Conservation (phyloP, 2,329 filamentous ascomycete genomes). For the Phoma sp. region DNA sequence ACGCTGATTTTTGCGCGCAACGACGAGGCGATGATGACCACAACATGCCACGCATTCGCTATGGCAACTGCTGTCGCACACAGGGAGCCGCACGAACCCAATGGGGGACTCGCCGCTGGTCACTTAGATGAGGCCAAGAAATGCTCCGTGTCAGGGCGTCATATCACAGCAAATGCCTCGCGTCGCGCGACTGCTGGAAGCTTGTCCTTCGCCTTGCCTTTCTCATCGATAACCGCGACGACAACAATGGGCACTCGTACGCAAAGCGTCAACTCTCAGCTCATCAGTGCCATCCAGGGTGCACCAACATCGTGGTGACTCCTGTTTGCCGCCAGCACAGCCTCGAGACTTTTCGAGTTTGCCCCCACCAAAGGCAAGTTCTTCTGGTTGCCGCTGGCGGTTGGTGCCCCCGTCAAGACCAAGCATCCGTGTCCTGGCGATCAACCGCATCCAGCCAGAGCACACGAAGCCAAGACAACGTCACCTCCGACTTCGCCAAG, state of each 20-base stretch:
- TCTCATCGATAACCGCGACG: slow-evolving; percentile 8
- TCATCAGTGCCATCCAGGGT: background rate
- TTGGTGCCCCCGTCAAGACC: background rate
- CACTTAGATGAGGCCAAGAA: slow-evolving; percentile 28
- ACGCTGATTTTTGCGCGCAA: background rate
- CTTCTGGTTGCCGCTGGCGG: slow-evolving; percentile 7
- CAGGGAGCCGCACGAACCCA: slow-evolving; percentile 10
- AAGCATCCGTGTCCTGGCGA: slow-evolving; percentile 9
- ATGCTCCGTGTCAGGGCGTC: slow-evolving; percentile 24
- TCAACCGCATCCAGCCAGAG: slow-evolving; percentile 6
- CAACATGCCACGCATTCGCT: slow-evolving; percentile 8
- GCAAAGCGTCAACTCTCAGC: slow-evolving; percentile 6
- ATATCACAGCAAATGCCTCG: slow-evolving; percentile 16
- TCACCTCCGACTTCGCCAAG: slow-evolving; percentile 11
- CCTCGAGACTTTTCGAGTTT: slow-evolving; percentile 5
- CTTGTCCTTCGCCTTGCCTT: slow-evolving; percentile 4
- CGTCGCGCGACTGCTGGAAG: slow-evolving; percentile 4
- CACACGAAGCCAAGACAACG: slow-evolving; percentile 4
- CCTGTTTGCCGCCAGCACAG: slow-evolving; percentile 18
- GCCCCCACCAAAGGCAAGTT: background rate
- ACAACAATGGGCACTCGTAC: slow-evolving; percentile 9
- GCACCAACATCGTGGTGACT: background rate
- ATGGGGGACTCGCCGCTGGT: slow-evolving; percentile 17
- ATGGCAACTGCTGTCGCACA: slow-evolving; percentile 12
- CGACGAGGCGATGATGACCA: background rate